Conservation (phyloP, 1,284 basidiomycete genomes). For the Irpex sp. region DNA sequence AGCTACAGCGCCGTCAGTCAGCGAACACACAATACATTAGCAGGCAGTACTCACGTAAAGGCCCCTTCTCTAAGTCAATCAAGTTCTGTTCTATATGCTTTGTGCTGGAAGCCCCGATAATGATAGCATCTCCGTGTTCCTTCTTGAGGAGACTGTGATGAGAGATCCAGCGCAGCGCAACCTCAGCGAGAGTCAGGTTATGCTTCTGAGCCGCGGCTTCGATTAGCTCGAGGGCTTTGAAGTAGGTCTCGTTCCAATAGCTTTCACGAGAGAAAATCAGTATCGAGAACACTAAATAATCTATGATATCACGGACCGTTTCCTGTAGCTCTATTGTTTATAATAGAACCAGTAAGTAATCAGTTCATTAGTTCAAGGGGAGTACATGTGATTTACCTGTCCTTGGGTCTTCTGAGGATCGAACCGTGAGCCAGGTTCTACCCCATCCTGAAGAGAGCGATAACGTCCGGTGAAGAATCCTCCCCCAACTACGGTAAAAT, state of each 20-base stretch:
- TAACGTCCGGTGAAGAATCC: conserved; percentile 35
- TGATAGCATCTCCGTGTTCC: conserved; percentile 20
- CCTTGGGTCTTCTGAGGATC: conserved; percentile 31
- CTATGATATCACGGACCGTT: no score
- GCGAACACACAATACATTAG: not conserved
- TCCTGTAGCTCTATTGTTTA: no score
- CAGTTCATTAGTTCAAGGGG: no score
- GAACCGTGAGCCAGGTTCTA: conserved; percentile 34
- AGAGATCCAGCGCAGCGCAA: conserved; percentile 21
- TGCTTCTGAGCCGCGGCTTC: conserved; percentile 8
- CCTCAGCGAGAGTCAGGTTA: conserved; percentile 7
- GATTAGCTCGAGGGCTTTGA: conserved; percentile 12
- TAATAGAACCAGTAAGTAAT: no score
- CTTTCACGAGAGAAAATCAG: not conserved
- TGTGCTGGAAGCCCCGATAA: conserved; percentile 9
- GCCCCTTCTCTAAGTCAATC: conserved; percentile 51
- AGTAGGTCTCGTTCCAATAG: conserved; percentile 14
- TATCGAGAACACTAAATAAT: no score
- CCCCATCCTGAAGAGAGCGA: conserved; percentile 22
- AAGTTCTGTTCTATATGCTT: conserved; percentile 35
- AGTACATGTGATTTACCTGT: conserved; percentile 21
- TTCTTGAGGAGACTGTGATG: conserved; percentile 25
- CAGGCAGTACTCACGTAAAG: conserved; percentile 38
- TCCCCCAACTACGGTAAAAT: conserved; percentile 24
- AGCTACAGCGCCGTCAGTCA: conserved; percentile 14